Evolutionary conservation across 2,329 filamentous ascomycete species (phyloP), one percentile per base, ranked within the genome.

Genomic region (Penicillium thymicola): DNA sequence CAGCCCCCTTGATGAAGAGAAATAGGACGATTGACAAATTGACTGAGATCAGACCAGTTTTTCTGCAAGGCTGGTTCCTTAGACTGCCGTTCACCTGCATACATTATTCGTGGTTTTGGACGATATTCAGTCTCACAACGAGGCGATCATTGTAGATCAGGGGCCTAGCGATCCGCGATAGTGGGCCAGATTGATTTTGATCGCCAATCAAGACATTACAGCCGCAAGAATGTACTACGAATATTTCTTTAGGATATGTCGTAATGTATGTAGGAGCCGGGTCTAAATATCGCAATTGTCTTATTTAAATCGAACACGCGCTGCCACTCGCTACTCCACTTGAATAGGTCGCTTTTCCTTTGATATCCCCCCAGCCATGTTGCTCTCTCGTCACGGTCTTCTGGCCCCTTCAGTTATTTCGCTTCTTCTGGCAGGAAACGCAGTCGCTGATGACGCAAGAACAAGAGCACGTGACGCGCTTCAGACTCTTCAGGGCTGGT

Each of bases 401-500:
- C 27, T 61, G 34, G 34, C 45, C 14, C 44, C 56, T 25, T 54
- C 51, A 18, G 46, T 65, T 6, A 43, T 55, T 10, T 45, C 53
- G 6, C 45, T 56, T 11, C 16, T 60, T n/a, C 32, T 65, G 8
- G 32, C 55, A 42, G 46, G 47, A 9, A 30, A 21, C 8, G 44
- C 45, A 2, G n/a, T 57, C 13, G 62, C 64, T 13, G 57, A 61
- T 30, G 59, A 65, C 32, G 51, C 56, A 4, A 38, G 11, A 14
- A 44, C 51, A 23, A 57, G 63, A 54, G 64, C 63, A 9, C 44
- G 61, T 11, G 42, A 51, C 13, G 77, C 75, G 4, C 65, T 79
- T 2, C 65, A 71, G 23, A 69, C 78, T 6, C 76, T 89, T 1
- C 85, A 88, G 63, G 67, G 65, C 41, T 89, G 83, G 81, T 89